Evolutionary conservation across 805 yeast genomes (phyloP), one percentile per base, ranked within the genome.

Genomic region (Kuraishia floccosa): DNA sequence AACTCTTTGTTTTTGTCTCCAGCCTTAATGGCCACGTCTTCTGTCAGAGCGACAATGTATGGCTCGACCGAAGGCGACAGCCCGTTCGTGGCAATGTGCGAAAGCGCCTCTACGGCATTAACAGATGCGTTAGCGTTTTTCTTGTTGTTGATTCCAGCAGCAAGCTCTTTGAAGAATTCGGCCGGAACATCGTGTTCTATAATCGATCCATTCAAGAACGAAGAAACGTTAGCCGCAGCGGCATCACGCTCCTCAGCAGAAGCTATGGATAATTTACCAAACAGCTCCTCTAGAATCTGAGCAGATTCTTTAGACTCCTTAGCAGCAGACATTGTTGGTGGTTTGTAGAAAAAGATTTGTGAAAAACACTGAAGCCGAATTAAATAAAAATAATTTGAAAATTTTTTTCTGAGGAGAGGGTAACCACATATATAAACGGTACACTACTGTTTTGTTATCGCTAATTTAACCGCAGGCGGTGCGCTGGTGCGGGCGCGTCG

Each of bases 131-230:
- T n/a, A n/a, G n/a, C n/a, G 45, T 72, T 68, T 73, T 89, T 87
- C 76, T 85, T 84, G 75, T 75, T 73, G 59, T 68, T 65, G 52
- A 89, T 67, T 46, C 91, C 76, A 50, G 71, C 72, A 57, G 71
- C 66, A 58, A 91, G 74, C 58, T 79, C 73, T 41, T 60, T 62
- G 62, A 89, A 84, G 74, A 89, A 86, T 52, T 73, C 76, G 52
- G 66, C 77, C 52, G 99, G 97, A 46, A 86, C 91, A 66, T 89
- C 97, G 65, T 91, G 97, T 71, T 91, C 98, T 60, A 89, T 87
- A 65, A 87, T 86, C 56, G 89, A 83, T 47, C 96, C 93, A 67
- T 89, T 89, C 63, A 91, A 73, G 72, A 91, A 87, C 40, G 91
- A 72, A 44, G 97, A 75, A 51, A 91, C 83, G 58, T 83, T 84